Percentiles rank a stretch among this genome's conserved stretches.
Evolutionary conservation across 1,284 basidiomycete species (phyloP).

Genomic region (Ganoderma lucidum): DNA sequence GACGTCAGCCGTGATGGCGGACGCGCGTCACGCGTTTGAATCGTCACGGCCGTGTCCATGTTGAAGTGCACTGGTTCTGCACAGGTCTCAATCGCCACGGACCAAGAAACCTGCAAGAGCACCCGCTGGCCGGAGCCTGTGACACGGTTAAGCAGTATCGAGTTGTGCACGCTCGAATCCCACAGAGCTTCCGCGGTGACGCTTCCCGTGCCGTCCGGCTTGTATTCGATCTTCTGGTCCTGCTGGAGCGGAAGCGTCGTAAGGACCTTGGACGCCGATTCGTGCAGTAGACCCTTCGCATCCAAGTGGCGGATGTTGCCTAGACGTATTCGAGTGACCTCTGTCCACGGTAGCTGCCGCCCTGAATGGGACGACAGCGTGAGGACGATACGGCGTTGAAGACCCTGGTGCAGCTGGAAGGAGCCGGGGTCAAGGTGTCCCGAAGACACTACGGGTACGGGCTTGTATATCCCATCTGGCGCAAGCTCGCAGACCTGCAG

Average conservation of each 20-base stretch:
- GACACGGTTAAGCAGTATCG: slow-evolving; percentile 84
- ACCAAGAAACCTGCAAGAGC: slow-evolving; percentile 80
- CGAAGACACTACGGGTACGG: slow-evolving; percentile 85
- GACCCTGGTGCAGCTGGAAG: slow-evolving; percentile 91
- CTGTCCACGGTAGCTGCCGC: slow-evolving; percentile 86
- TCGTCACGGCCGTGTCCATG: slow-evolving; percentile 89
- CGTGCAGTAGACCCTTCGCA: slow-evolving; percentile 81
- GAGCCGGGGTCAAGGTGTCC: slow-evolving; percentile 85
- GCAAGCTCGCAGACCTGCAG: slow-evolving; percentile 90
- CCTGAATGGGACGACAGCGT: slow-evolving; percentile 90
- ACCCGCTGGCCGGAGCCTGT: slow-evolving; percentile 84
- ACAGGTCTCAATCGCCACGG: slow-evolving; percentile 85
- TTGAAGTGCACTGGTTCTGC: slow-evolving; percentile 85
- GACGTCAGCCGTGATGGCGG: slow-evolving; percentile 81
- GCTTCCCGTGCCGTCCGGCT: slow-evolving; percentile 81
- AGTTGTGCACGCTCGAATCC: slow-evolving; percentile 95
- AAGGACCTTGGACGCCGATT: slow-evolving; percentile 72
- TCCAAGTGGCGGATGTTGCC: slow-evolving; percentile 90
- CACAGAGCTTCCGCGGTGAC: slow-evolving; percentile 81
- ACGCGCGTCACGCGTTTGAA: slow-evolving; percentile 87
- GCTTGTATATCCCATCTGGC: slow-evolving; percentile 83
- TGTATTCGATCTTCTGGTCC: slow-evolving; percentile 77
- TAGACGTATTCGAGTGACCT: slow-evolving; percentile 79
- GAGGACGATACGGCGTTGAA: slow-evolving; percentile 87
- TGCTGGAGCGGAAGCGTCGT: slow-evolving; percentile 78